Base-by-base conservation (phyloP, 495 filamentous ascomycete species). In the Xylaria sp. region DNA sequence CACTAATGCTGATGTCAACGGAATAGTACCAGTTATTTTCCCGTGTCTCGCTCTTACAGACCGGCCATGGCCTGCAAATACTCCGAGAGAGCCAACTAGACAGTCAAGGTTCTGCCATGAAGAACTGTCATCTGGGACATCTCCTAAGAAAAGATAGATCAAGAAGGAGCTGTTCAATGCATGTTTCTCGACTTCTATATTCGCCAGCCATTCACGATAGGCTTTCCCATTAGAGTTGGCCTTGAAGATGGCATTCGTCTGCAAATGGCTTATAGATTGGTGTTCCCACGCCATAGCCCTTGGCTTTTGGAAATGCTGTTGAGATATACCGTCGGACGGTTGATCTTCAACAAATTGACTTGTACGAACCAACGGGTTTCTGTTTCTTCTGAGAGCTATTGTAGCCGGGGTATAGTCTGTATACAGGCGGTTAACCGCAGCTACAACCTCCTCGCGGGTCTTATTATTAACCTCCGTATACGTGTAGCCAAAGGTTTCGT, bases 131-230 rank as follows among this genome's bases (percentile, higher is more conserved):
- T 64, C 37, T n/a, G 80, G 78, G 5, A 81, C 75, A 3, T 79
- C 74, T 14, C 90, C 89, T 19, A 92, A 72, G 80, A 91, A 93
- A 63, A 93, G 74, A 72, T 87, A 86, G 62, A 93, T 79, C 43
- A 82, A 85, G 76, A 87, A 89, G 0, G 86, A 84, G 24, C 84
- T 83, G 40, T 82, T 73, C 37, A 91, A 77, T n/a, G 85, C 87
- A 62, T 85, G 86, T 72, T 88, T 89, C 35, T 81, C 77, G 17
- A 88, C 89, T 12, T 78, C 75, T 69, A 93, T 83, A 74, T 88
- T 90, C 68, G 85, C 84, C n/a, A 86, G 82, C 85, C 90, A 93
- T 74, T 92, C 85, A 33, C 80, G 81, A 71, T 87, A 84, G 12
- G 72, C 70, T 46, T 73, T 71, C 24, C 78, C 79, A 8, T 41